Evolutionary conservation across 1,139 yeast genomes (phyloP).

Genomic region (Scheffersomyces titani): DNA sequence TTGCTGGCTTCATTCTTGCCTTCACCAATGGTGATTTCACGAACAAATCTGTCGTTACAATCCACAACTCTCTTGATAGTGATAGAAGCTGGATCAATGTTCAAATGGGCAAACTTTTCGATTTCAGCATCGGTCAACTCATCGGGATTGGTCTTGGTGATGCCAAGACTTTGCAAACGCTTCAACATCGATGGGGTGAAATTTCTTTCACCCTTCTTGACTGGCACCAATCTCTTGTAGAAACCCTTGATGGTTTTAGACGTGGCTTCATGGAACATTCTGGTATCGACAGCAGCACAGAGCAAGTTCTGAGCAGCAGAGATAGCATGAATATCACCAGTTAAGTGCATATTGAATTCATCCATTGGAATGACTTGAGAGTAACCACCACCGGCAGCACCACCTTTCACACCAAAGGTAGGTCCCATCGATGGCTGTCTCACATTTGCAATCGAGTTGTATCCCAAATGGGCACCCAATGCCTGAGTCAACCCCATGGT

Average conservation of each 20-base stretch:
- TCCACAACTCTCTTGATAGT: conserved; percentile 80
- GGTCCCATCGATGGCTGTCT: conserved; percentile 91
- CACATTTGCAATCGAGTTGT: conserved; percentile 73
- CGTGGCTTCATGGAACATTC: conserved; percentile 78
- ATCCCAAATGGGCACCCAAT: conserved; percentile 69
- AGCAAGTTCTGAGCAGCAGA: conserved; percentile 77
- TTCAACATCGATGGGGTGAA: conserved; percentile 70
- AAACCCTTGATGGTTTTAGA: conserved; percentile 61
- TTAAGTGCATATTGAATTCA: conserved; percentile 81
- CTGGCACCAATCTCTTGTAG: conserved; percentile 71
- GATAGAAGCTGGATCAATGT: conserved; percentile 72
- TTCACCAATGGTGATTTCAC: conserved; percentile 75
- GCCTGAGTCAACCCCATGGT: conserved; percentile 82
- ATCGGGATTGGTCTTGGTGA: conserved; percentile 66
- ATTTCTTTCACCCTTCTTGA: conserved; percentile 61
- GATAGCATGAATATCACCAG: conserved; percentile 85
- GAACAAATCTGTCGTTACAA: conserved; percentile 74
- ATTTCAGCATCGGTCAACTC: conserved; percentile 68
- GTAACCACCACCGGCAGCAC: conserved; percentile 89
- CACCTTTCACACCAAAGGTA: conserved; percentile 85
- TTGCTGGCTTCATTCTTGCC: conserved; percentile 70
- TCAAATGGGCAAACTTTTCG: conserved; percentile 59
- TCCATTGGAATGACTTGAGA: conserved; percentile 89
- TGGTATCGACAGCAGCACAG: conserved; percentile 82
- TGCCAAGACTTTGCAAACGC: conserved; percentile 65